Conservation (phyloP, 768 basidiomycete species). For the Dacryopinax spathularia region DNA sequence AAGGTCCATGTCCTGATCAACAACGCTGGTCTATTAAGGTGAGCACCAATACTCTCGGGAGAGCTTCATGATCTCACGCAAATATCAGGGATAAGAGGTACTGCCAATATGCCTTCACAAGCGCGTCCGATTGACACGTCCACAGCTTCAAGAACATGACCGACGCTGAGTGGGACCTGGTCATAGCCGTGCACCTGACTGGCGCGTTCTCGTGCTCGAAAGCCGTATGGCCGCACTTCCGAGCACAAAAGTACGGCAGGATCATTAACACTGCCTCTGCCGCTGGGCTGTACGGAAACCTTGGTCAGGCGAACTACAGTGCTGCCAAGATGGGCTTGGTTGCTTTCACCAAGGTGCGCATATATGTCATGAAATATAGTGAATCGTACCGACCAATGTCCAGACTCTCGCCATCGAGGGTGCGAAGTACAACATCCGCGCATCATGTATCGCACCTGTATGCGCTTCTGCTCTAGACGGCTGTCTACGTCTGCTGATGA, state of each 20-base stretch:
- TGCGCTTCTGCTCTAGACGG: slow-evolving; percentile 17
- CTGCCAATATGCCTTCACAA: not conserved
- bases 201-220: slow-evolving; percentile 86
- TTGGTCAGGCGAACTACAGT: slow-evolving; percentile 95
- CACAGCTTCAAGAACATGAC: slow-evolving; percentile 91
- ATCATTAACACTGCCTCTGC: slow-evolving; percentile 91
- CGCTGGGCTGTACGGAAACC: slow-evolving; percentile 88
- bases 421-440: slow-evolving; percentile 76
- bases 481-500: not conserved
- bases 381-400: not conserved
- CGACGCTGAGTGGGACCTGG: slow-evolving; percentile 83
- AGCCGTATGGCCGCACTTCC: slow-evolving; percentile 91
- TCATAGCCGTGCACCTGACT: slow-evolving; percentile 82
- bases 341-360: slow-evolving; percentile 54
- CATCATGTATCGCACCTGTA: slow-evolving; percentile 81
- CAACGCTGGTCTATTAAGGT: slow-evolving; percentile 84
- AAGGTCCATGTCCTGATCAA: slow-evolving; percentile 72
- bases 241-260: slow-evolving; percentile 88
- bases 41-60: slow-evolving; percentile 17
- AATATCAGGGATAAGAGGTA: slow-evolving; percentile 13
- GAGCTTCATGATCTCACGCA: not conserved
- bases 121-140: not conserved
- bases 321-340: slow-evolving; percentile 96
- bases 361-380: not conserved
- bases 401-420: slow-evolving; percentile 79